phyloP scores from a whole-genome alignment of 768 basidiomycete species.

The Leccinum disarticulatum region DNA sequence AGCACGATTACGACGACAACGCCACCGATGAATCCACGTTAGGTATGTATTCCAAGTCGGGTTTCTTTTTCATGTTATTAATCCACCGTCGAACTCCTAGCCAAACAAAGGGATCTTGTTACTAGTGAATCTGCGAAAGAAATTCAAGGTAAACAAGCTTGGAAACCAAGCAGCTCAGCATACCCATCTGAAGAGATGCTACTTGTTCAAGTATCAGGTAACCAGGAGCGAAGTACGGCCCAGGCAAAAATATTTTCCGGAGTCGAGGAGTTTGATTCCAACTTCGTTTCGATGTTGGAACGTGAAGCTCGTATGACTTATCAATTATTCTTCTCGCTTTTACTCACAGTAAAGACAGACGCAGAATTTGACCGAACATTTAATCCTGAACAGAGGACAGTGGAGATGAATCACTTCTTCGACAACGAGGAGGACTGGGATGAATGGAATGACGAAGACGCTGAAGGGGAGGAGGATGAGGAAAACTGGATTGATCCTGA shows the following conservation, averaged over 20 bases:
- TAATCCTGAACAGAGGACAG: constrained; percentile 15
- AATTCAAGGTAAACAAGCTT: constrained; percentile 13
- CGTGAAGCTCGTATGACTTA: constrained; percentile 30
- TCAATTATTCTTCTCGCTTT: neutral
- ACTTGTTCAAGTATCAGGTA: constrained; percentile 11
- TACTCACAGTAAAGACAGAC: constrained; percentile 17
- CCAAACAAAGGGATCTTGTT: neutral
- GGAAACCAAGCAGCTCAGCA: neutral
- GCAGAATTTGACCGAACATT: constrained; percentile 30
- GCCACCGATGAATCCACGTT: neutral
- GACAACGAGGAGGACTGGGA: constrained; percentile 27
- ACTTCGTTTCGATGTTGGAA: constrained; percentile 27
- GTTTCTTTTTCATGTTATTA: neutral
- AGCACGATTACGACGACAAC: neutral
- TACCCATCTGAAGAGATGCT: constrained; percentile 5
- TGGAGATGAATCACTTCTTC: constrained; percentile 17
- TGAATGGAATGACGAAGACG: constrained; percentile 36
- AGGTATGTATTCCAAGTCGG: constrained; percentile 11
- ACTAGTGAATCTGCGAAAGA: constrained; percentile 7
- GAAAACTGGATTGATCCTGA: constrained; percentile 48
- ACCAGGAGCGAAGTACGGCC: constrained; percentile 10
- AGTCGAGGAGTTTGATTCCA: constrained; percentile 31
- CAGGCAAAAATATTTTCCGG: constrained; percentile 10
- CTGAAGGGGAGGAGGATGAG: constrained; percentile 48
- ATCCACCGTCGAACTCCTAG: constrained; percentile 8